Percentiles rank a stretch among this genome's conserved stretches.
Conservation (phyloP, 768 basidiomycete species). For the Psilocybe sp. region DNA sequence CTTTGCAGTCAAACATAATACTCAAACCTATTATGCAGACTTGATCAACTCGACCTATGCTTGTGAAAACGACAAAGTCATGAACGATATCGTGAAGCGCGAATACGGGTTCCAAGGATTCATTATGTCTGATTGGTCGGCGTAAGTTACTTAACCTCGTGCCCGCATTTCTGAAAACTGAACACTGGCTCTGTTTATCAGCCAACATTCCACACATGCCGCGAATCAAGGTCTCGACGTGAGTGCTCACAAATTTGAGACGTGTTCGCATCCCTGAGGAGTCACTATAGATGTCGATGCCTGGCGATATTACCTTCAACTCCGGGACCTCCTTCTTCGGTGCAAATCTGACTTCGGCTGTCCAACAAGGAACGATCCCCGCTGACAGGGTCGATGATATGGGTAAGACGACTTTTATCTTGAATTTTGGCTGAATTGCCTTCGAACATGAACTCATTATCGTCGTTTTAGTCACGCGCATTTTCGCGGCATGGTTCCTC, state of each 20-base stretch:
- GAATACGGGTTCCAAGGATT: conserved; percentile 79
- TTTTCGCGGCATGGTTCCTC: conserved; percentile 70
- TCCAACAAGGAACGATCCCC: conserved; percentile 71
- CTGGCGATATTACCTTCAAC: conserved; percentile 50
- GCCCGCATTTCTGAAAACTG: background rate
- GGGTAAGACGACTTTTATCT: conserved; percentile 37
- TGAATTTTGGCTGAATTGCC: background rate
- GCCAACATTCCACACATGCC: conserved; percentile 48
- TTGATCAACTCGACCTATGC: conserved; percentile 69
- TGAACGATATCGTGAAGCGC: conserved; percentile 74
- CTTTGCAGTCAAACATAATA: background rate
- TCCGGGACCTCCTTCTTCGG: conserved; percentile 61
- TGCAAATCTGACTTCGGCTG: conserved; percentile 62
- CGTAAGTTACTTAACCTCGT: conserved; percentile 30
- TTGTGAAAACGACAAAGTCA: conserved; percentile 67
- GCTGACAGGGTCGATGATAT: conserved; percentile 71
- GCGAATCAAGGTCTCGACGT: conserved; percentile 66
- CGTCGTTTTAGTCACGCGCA: conserved; percentile 54
- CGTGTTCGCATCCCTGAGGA: background rate
- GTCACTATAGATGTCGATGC: conserved; percentile 63
- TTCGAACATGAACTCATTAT: background rate
- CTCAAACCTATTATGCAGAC: conserved; percentile 34
- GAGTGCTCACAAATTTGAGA: conserved; percentile 15
- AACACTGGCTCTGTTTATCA: background rate
- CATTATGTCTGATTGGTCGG: conserved; percentile 76